Conservation (phyloP, 805 yeast genomes). For the Saturnispora silvae region DNA sequence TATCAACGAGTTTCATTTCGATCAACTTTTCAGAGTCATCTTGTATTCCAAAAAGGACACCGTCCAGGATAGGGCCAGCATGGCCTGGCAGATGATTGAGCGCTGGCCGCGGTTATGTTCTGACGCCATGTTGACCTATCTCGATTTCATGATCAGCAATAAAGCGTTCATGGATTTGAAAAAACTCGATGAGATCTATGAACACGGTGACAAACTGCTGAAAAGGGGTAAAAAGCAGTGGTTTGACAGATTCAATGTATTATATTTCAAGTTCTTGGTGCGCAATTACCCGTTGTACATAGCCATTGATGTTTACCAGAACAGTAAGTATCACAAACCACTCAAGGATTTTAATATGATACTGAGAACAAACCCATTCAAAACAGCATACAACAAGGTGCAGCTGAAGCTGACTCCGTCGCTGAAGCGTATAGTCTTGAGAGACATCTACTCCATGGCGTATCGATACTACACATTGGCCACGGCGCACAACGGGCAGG, state of each 20-base stretch:
- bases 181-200: slow-evolving; percentile 17
- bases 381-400: slow-evolving; percentile 18
- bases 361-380: slow-evolving; percentile 24
- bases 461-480: slow-evolving; percentile 14
- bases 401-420: slow-evolving; percentile 12
- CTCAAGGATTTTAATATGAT: background rate
- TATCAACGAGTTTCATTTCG: slow-evolving; percentile 23
- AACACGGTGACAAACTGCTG: slow-evolving; percentile 10
- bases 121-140: slow-evolving; percentile 20
- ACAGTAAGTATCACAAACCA: background rate
- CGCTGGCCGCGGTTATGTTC: slow-evolving; percentile 15
- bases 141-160: slow-evolving; percentile 21
- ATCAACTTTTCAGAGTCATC: slow-evolving; percentile 22
- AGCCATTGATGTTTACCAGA: slow-evolving; percentile 18
- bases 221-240: slow-evolving; percentile 16
- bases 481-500: slow-evolving; percentile 7
- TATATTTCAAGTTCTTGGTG: slow-evolving; percentile 24
- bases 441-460: slow-evolving; percentile 22
- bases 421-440: slow-evolving; percentile 15
- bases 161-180: slow-evolving; percentile 16
- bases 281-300: slow-evolving; percentile 17
- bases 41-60: slow-evolving; percentile 7
- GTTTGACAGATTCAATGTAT: slow-evolving; percentile 24
- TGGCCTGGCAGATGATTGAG: slow-evolving; percentile 23
- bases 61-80: slow-evolving; percentile 1